Conservation (phyloP, 345 rosid genomes). For the Combretum micranthum region DNA sequence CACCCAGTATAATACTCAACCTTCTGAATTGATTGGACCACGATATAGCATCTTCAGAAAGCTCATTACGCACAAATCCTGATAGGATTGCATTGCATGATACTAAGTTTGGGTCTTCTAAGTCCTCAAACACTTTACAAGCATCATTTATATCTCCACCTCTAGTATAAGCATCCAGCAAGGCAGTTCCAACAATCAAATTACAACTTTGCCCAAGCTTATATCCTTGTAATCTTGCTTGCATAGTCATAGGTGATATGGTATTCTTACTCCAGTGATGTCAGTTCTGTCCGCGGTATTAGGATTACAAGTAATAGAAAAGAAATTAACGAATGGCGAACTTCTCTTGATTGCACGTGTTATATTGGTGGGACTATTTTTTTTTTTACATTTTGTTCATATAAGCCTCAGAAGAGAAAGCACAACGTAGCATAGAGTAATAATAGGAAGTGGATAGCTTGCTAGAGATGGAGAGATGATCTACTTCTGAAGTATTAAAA, state of each 20-base stretch:
- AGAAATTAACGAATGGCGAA: no score
- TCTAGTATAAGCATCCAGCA: conserved; percentile 30
- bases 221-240: no score
- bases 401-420: no score
- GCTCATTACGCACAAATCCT: conserved; percentile 24
- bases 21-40: conserved; percentile 23
- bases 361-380: no score
- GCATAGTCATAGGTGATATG: no score
- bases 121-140: conserved; percentile 19
- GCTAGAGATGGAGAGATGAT: conserved; percentile 66
- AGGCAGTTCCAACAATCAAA: conserved; percentile 28
- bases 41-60: conserved; percentile 18
- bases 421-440: no score
- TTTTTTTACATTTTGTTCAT: no score
- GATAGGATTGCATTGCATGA: conserved; percentile 33
- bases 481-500: conserved; percentile 43
- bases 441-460: neutral
- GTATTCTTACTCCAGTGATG: no score
- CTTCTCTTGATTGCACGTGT: no score
- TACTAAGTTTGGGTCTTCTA: conserved; percentile 24
- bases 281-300: no score
- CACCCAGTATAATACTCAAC: conserved; percentile 23
- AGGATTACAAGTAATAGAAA: no score
- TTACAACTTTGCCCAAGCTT: conserved; percentile 23
- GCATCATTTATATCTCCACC: conserved; percentile 23